Conservation (phyloP, 441 rosid species). For the Iberis amara region DNA sequence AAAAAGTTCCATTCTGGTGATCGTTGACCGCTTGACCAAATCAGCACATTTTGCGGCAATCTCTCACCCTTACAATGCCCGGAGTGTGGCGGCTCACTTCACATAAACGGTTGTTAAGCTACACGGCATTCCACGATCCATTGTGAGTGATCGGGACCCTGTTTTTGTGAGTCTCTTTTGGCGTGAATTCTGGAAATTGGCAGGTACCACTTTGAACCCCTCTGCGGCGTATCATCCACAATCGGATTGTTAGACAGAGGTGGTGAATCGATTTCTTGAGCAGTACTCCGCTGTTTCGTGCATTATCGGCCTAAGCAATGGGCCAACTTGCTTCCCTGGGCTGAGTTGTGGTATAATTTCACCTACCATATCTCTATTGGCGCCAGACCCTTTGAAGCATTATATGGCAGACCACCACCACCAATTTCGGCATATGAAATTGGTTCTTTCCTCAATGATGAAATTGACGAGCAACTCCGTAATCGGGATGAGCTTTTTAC, state of each 20-base stretch:
- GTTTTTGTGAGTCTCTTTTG: neutral
- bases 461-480: no score
- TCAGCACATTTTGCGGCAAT: neutral
- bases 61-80: neutral
- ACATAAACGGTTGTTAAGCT: accelerated
- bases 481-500: no score
- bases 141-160: neutral
- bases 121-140: neutral
- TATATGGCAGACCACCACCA: no score
- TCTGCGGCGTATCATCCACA: neutral
- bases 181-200: neutral
- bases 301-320: neutral
- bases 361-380: neutral
- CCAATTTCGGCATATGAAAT: no score
- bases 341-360: neutral
- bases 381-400: no score
- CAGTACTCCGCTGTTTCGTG: neutral
- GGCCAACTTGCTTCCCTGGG: neutral
- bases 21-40: neutral
- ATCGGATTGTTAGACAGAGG: neutral
- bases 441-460: no score
- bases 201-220: neutral
- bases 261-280: neutral
- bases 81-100: neutral
- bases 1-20: neutral